A percentile compares a stretch with the other conserved stretches of the same genome.
Conservation (phyloP, 1,284 basidiomycete genomes). For the Fistulina hepatica region DNA sequence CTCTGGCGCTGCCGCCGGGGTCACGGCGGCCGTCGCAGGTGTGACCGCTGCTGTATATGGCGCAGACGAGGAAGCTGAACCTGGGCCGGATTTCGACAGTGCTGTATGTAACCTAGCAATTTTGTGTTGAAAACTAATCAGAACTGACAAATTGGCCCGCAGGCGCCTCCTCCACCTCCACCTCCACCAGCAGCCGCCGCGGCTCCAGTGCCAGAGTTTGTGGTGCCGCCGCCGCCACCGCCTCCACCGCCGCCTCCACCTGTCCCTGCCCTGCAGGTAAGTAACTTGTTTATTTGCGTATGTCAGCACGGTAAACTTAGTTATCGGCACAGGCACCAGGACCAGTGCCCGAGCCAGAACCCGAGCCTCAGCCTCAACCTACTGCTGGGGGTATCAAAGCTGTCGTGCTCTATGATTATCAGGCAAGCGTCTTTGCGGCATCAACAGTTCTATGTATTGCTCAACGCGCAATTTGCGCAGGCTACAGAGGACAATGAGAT, state of each 20-base stretch:
- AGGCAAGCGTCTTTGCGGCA: constrained; percentile 29
- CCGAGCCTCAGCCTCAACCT: constrained; percentile 16
- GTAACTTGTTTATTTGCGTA: background rate
- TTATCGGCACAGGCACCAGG: constrained; percentile 28
- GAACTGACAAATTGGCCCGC: constrained; percentile 20
- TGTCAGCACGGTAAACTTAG: background rate
- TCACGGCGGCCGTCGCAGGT: constrained; percentile 23
- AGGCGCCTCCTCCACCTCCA: constrained; percentile 23
- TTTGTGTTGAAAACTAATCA: too few species aligned
- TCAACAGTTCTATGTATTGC: background rate
- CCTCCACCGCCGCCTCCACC: constrained; percentile 19
- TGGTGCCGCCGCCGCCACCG: constrained; percentile 8
- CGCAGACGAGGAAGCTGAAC: constrained; percentile 21
- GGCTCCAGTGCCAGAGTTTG: constrained; percentile 6
- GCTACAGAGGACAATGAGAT: constrained; percentile 82
- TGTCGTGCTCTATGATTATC: constrained; percentile 69
- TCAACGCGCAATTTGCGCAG: constrained; percentile 20
- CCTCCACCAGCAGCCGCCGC: constrained; percentile 14
- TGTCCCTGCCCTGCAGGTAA: constrained; percentile 22
- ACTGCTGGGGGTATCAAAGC: constrained; percentile 45
- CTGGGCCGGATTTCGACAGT: constrained; percentile 21
- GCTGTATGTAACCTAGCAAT: constrained; percentile 3
- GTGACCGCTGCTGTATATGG: constrained; percentile 12
- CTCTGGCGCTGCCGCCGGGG: constrained; percentile 26
- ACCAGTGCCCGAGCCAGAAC: constrained; percentile 31